Conservation (phyloP, 495 filamentous ascomycete genomes). For the Parmelia sp. region DNA sequence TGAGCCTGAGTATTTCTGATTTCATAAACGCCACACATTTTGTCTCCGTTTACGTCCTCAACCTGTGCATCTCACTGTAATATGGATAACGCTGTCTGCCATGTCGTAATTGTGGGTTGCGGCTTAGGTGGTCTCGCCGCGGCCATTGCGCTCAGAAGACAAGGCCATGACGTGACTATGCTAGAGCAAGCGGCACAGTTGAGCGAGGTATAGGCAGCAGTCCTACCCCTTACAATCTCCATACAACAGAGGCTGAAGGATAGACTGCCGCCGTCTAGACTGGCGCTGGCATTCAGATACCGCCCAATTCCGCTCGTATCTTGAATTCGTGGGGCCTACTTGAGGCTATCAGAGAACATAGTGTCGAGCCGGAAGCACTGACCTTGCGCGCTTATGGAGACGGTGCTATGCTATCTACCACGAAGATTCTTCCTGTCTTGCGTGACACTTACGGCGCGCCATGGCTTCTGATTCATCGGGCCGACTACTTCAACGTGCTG, state of each 20-base stretch:
- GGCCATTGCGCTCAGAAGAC: slow-evolving; percentile 37
- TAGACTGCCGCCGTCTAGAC: slow-evolving; percentile 25
- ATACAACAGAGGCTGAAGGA: neutral
- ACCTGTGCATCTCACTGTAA: too few relatives aligned
- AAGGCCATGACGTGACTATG: slow-evolving; percentile 40
- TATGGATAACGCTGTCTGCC: neutral
- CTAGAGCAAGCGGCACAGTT: slow-evolving; percentile 39
- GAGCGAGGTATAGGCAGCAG: slow-evolving; percentile 35
- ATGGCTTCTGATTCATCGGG: slow-evolving; percentile 46
- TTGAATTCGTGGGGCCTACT: slow-evolving; percentile 47
- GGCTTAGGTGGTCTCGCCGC: slow-evolving; percentile 39
- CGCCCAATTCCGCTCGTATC: slow-evolving; percentile 46
- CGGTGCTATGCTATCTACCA: slow-evolving; percentile 45
- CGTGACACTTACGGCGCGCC: slow-evolving; percentile 36
- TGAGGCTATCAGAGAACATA: slow-evolving; percentile 36
- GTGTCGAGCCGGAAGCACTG: slow-evolving; percentile 44
- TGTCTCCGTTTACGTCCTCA: too few relatives aligned
- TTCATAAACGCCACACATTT: too few relatives aligned
- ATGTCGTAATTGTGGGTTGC: neutral
- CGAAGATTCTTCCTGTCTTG: slow-evolving; percentile 24
- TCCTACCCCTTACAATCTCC: neutral
- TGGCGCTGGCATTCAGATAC: slow-evolving; percentile 53
- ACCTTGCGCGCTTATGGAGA: slow-evolving; percentile 53
- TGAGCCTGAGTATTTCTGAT: too few relatives aligned
- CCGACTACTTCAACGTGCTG: slow-evolving; percentile 49